Conservation (phyloP, 1,284 basidiomycete genomes). For the Malassezia sp. region DNA sequence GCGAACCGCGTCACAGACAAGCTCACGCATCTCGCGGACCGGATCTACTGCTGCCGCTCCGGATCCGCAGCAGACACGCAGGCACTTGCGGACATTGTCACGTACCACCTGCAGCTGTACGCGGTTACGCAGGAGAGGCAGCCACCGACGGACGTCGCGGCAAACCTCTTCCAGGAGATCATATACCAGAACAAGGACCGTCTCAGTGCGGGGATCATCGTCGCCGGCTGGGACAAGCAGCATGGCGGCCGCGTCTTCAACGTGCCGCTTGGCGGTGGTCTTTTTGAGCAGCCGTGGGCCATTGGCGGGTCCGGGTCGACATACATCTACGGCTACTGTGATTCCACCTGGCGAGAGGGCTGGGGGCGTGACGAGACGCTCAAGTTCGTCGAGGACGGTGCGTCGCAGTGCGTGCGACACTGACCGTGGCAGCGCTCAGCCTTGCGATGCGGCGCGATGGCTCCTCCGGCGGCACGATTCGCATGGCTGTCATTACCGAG, state of each 20-base stretch:
- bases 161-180: constrained; percentile 72
- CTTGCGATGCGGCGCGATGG: constrained; percentile 97
- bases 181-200: constrained; percentile 83
- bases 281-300: constrained; percentile 42
- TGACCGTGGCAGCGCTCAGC: constrained; percentile 56
- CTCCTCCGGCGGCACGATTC: constrained; percentile 90
- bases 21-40: constrained; percentile 89
- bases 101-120: constrained; percentile 73
- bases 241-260: constrained; percentile 91
- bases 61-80: constrained; percentile 95
- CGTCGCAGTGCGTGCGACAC: constrained; percentile 1
- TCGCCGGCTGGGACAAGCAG: constrained; percentile 93
- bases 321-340: constrained; percentile 98
- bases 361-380: constrained; percentile 83
- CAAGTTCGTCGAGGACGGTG: constrained; percentile 82
- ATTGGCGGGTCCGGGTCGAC: constrained; percentile 70
- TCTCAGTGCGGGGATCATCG: constrained; percentile 87
- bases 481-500: constrained; percentile 91
- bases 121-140: constrained; percentile 62
- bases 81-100: constrained; percentile 84
- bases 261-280: constrained; percentile 48
- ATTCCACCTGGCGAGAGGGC: constrained; percentile 91
- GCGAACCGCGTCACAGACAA: constrained; percentile 99
- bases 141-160: constrained; percentile 71
- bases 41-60: constrained; percentile 96